Percentiles rank a stretch among this genome's conserved stretches.
Evolutionary conservation across 73 alveolate species (phyloP).

Genomic region (Diophrys sp.): DNA sequence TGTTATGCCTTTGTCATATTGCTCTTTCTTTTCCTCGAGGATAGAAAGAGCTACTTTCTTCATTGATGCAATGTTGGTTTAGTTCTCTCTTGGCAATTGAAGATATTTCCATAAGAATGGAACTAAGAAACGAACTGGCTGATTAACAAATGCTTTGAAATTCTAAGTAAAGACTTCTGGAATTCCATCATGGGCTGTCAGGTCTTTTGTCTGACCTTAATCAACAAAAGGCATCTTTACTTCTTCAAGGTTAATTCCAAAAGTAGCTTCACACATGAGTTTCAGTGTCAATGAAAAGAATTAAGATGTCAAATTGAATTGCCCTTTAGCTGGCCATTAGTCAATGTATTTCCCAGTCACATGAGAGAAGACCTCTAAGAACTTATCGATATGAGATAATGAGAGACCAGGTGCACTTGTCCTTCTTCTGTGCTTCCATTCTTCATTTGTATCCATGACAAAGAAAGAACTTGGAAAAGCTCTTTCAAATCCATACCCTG

Average conservation of each 20-base stretch:
- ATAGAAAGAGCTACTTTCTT: neutral
- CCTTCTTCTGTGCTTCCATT: neutral
- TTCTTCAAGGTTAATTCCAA: neutral
- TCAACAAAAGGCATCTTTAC: neutral
- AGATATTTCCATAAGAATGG: neutral
- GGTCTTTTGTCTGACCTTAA: neutral
- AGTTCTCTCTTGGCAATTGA: neutral
- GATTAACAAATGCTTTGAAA: neutral
- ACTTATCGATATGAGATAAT: conserved; percentile 1
- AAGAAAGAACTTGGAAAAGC: neutral
- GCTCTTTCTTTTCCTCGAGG: neutral
- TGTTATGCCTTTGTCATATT: neutral
- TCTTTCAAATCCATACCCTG: neutral
- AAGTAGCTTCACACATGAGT: neutral
- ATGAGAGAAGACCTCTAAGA: neutral
- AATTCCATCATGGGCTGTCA: neutral
- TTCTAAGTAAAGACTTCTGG: neutral
- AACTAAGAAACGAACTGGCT: neutral
- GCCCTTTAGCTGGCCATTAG: neutral
- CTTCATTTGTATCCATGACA: neutral
- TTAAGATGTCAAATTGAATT: neutral
- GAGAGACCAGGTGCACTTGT: neutral
- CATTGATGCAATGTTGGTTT: neutral
- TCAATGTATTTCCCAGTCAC: neutral
- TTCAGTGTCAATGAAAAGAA: neutral